Percentiles rank a stretch among this genome's conserved stretches.
Conservation (phyloP, 805 yeast genomes). For the Kuraishia capsulata region DNA sequence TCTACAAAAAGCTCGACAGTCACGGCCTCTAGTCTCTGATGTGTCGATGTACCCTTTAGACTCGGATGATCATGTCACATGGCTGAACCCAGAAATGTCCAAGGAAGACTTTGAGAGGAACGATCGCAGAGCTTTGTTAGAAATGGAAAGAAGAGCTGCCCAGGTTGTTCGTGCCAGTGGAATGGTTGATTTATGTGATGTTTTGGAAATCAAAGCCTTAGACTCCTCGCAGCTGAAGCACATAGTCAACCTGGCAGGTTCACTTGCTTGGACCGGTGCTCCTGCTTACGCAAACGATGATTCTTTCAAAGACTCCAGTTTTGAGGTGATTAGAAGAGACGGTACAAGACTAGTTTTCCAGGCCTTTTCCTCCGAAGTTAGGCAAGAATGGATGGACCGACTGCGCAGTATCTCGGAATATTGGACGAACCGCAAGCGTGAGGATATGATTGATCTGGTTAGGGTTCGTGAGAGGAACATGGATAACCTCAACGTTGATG, state of each 20-base stretch:
- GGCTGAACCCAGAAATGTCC: slow-evolving; percentile 40
- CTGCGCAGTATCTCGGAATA: slow-evolving; percentile 36
- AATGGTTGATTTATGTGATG: slow-evolving; percentile 48
- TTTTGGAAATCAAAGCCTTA: slow-evolving; percentile 26
- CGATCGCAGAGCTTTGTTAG: slow-evolving; percentile 56
- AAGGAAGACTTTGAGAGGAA: slow-evolving; percentile 17
- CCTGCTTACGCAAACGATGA: slow-evolving; percentile 8
- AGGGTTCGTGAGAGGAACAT: slow-evolving; percentile 35
- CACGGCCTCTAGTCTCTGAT: slow-evolving; percentile 29
- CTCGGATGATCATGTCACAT: slow-evolving; percentile 42
- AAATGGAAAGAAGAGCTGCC: slow-evolving; percentile 51
- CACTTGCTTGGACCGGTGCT: slow-evolving; percentile 18
- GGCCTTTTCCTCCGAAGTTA: slow-evolving; percentile 37
- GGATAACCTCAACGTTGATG: slow-evolving; percentile 37
- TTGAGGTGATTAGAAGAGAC: slow-evolving; percentile 40
- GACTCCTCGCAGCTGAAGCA: slow-evolving; percentile 6
- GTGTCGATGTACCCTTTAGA: slow-evolving; percentile 49
- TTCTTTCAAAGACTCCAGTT: slow-evolving; percentile 33
- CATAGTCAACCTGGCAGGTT: slow-evolving; percentile 17
- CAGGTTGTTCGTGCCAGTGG: slow-evolving; percentile 51
- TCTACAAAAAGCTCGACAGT: slow-evolving; percentile 10
- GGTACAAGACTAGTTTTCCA: slow-evolving; percentile 41
- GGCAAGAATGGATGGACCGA: slow-evolving; percentile 62
- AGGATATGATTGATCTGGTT: slow-evolving; percentile 29
- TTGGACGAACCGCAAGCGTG: slow-evolving; percentile 45